Evolutionary conservation across 345 rosid genomes (phyloP).

Genomic region (Syzygium aromaticum): DNA sequence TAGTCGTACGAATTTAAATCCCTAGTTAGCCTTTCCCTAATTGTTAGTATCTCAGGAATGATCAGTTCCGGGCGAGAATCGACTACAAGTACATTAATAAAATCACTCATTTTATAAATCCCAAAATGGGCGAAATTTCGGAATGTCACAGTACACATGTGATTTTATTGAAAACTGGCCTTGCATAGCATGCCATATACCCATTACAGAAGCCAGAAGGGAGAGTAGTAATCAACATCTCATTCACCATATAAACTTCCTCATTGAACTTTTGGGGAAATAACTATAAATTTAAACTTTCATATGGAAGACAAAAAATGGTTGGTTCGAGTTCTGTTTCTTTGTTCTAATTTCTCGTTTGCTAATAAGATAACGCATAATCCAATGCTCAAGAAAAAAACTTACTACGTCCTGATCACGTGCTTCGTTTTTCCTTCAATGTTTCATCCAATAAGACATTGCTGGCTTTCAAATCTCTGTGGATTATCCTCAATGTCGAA

Average conservation of each 20-base stretch:
- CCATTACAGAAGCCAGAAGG: too few relatives aligned
- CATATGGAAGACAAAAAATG: neutral
- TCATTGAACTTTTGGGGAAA: neutral
- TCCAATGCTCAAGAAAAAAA: neutral
- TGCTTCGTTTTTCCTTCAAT: neutral
- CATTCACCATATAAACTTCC: neutral
- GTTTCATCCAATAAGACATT: conserved; percentile 9
- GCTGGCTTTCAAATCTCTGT: conserved; percentile 9
- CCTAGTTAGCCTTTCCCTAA: too few relatives aligned
- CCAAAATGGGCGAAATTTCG: too few relatives aligned
- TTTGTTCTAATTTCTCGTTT: neutral
- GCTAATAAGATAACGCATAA: neutral
- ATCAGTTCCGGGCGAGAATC: too few relatives aligned
- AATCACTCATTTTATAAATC: too few relatives aligned
- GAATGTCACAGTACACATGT: too few relatives aligned
- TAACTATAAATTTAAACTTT: neutral
- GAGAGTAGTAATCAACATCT: too few relatives aligned
- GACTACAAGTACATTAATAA: too few relatives aligned
- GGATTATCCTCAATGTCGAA: conserved; percentile 5
- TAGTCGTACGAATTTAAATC: too few relatives aligned
- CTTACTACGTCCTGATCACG: conserved; percentile 13
- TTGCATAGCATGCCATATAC: neutral
- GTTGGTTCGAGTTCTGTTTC: neutral
- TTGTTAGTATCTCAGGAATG: too few relatives aligned
- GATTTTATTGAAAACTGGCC: neutral